Base-by-base conservation (phyloP, 1,284 basidiomycete species). In the Omphalotus olearius region DNA sequence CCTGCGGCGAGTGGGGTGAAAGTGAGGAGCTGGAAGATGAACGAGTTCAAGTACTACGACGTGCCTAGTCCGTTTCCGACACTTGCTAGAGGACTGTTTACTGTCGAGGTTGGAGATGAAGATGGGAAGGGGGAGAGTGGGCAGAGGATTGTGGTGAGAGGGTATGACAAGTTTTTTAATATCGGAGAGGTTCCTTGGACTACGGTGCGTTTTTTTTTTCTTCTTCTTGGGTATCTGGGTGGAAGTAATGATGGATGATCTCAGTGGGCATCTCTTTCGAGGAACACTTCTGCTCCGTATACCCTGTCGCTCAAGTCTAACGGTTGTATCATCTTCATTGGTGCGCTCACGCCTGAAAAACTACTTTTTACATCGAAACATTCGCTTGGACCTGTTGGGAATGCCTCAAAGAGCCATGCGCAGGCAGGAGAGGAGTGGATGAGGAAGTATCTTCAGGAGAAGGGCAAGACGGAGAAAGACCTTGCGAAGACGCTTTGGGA, bases 91-190 rank as follows among this genome's bases (percentile, higher is more conserved):
- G 94, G 95, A 0, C 63, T 98, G 11, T 98, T 97, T 65, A 88
- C 91, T 65, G 63, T 66, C 16, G 53, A 64, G 26, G 50, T 53
- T 6, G 44, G 45, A 53, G 53, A 54, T 47, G 44, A 47, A 53
- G 54, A 55, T 47, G 35, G 14, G 13, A 26, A 63, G 35, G 51
- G 45, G 25, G 56, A 55, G 52, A 37, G 18, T 38, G 63, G 68
- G 35, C 77, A 90, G 62, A 71, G 91, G 45, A 96, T 99, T 51
- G 85, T 96, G 0, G 88, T 82, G 0, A 74, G 97, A 45, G 96
- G 96, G 0, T 99, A 99, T 63, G 97, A 99, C 76, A 99, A 99
- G 71, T 99, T 99, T 71, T 99, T 99, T 77, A 99, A 98, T 66
- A 91, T 97, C 30, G 90, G 85, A 25, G 96, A 99, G 66, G 91